Conservation (phyloP, 192 early-diverging fungal species). For the Coemansia sp. region DNA sequence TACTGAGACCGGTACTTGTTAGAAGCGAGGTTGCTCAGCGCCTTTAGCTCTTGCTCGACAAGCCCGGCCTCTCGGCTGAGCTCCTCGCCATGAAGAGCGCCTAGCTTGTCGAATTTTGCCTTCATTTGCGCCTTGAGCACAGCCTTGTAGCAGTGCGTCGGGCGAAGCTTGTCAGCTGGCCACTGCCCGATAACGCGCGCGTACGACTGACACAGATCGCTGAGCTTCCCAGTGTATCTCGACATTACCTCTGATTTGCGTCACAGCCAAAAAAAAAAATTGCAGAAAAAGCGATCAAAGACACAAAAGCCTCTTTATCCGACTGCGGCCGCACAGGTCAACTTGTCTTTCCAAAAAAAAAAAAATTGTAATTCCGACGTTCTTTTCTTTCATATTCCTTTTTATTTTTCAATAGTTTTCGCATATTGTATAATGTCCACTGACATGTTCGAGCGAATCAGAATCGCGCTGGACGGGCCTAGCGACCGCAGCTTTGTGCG, state of each 20-base stretch:
- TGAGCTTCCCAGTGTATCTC: constrained; percentile 33
- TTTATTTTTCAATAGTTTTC: not conserved
- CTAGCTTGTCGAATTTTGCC: constrained; percentile 34
- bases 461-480: constrained; percentile 17
- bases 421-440: not conserved
- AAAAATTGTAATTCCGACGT: too few relatives aligned
- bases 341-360: not conserved
- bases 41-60: constrained; percentile 24
- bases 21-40: constrained; percentile 26
- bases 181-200: constrained; percentile 62
- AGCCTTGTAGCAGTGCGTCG: constrained; percentile 68
- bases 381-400: too few relatives aligned
- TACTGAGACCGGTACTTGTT: constrained; percentile 31
- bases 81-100: constrained; percentile 22
- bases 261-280: not conserved
- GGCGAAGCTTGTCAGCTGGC: constrained; percentile 72
- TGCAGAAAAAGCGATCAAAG: too few relatives aligned
- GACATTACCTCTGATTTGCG: constrained; percentile 18
- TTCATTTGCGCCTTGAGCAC: constrained; percentile 54
- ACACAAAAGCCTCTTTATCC: too few relatives aligned
- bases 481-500: constrained; percentile 30
- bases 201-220: constrained; percentile 62
- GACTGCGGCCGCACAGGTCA: too few relatives aligned
- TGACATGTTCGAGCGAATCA: not conserved
- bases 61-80: constrained; percentile 16